A percentile compares a stretch with the other conserved stretches of the same genome.
phyloP scores from a whole-genome alignment of 495 filamentous ascomycete species.

The Penicillium bovifimosum region DNA sequence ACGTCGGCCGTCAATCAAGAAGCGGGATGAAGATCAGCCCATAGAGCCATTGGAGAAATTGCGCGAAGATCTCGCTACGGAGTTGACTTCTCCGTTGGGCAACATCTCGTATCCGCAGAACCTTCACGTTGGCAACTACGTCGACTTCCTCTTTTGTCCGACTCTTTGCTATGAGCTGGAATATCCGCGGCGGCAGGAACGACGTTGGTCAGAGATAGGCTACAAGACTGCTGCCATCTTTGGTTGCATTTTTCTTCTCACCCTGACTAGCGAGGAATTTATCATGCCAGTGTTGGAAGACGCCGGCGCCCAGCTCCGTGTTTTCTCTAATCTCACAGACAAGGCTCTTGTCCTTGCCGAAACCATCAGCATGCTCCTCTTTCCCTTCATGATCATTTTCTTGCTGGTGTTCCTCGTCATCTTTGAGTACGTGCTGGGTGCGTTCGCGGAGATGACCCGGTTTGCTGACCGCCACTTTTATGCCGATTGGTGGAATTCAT shows the following conservation, averaged over 20 bases:
- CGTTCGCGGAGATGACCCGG: slow-evolving; percentile 87
- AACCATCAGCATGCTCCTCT: slow-evolving; percentile 88
- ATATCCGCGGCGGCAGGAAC: slow-evolving; percentile 72
- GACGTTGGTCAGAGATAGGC: slow-evolving; percentile 75
- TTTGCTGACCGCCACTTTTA: slow-evolving; percentile 97
- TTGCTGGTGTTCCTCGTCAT: slow-evolving; percentile 93
- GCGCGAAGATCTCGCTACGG: slow-evolving; percentile 81
- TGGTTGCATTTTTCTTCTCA: slow-evolving; percentile 93
- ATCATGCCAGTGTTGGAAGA: slow-evolving; percentile 85
- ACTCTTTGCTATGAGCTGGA: slow-evolving; percentile 97
- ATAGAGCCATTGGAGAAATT: slow-evolving; percentile 54
- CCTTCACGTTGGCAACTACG: slow-evolving; percentile 72
- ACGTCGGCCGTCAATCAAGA: slow-evolving; percentile 30
- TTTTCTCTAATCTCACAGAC: slow-evolving; percentile 53
- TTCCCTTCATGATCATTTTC: slow-evolving; percentile 97
- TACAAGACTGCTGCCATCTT: slow-evolving; percentile 88
- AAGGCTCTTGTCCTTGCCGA: slow-evolving; percentile 76
- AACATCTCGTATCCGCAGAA: slow-evolving; percentile 88
- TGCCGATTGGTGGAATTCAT: slow-evolving; percentile 86
- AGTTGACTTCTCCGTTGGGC: slow-evolving; percentile 84
- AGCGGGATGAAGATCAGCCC: slow-evolving; percentile 33
- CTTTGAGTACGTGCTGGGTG: slow-evolving; percentile 93
- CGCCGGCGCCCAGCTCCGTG: slow-evolving; percentile 61
- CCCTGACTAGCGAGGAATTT: slow-evolving; percentile 88
- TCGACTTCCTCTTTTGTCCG: slow-evolving; percentile 86